phyloP scores from a whole-genome alignment of 2,329 filamentous ascomycete species.

The Aureobasidium lini region DNA sequence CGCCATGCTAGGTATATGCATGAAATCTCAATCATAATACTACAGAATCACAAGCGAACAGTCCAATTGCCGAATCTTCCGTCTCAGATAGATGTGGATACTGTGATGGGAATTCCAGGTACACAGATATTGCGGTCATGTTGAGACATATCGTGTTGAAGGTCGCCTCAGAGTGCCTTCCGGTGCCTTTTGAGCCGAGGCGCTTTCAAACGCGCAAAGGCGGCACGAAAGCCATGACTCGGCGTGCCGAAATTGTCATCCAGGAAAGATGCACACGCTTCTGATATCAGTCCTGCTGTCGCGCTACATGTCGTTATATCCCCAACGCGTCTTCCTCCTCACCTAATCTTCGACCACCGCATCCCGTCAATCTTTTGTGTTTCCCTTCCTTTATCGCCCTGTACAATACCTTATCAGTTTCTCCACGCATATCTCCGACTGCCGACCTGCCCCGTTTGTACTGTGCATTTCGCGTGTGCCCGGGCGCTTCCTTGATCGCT shows the following conservation, averaged over 20 bases:
- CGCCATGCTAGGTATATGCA: no score
- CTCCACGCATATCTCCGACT: not conserved
- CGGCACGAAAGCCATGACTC: conserved; percentile 1
- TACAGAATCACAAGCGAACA: not conserved
- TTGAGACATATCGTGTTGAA: not conserved
- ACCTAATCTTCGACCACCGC: not conserved
- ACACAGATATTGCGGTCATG: not conserved
- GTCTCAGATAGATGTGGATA: not conserved
- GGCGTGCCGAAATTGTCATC: conserved; percentile 9
- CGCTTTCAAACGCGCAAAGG: not conserved
- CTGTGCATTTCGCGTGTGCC: not conserved
- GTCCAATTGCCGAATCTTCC: not conserved
- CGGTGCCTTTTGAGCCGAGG: not conserved
- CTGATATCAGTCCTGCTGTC: not conserved
- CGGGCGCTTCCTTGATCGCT: not conserved
- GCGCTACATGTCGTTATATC: not conserved
- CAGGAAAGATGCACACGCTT: not conserved
- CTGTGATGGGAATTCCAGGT: not conserved
- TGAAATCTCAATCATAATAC: no score
- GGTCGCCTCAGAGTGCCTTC: conserved; percentile 2
- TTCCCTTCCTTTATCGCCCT: not conserved
- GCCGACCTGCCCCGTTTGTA: not conserved
- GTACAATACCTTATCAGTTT: not conserved
- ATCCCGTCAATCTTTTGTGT: not conserved
- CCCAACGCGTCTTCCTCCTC: not conserved